These are phyloP conservation scores for Pyricularia pennisetigena DNA, from an alignment of 2,329 filamentous ascomycete genomes.

Conservation along the genomic window DNA sequence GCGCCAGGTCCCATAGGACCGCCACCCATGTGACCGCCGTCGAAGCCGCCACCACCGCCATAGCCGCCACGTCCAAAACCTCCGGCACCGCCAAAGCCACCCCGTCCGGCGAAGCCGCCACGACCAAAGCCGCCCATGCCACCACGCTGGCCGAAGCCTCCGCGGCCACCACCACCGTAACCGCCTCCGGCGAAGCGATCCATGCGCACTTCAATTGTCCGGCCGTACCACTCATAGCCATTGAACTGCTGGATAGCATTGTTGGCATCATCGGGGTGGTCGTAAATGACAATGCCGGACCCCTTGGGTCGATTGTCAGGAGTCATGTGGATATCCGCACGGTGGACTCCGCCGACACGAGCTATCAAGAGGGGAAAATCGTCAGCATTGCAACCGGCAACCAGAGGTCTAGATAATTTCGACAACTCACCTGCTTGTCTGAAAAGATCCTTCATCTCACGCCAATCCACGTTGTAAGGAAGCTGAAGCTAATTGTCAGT, in stretches of 20 bases:
- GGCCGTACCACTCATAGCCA: slow-evolving; percentile 96
- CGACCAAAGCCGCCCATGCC: slow-evolving; percentile 44
- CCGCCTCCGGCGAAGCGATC: slow-evolving; percentile 72
- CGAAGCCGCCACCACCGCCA: slow-evolving; percentile 36
- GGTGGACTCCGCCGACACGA: slow-evolving; percentile 70
- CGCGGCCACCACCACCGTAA: slow-evolving; percentile 37
- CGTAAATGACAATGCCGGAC: slow-evolving; percentile 93
- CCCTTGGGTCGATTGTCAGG: slow-evolving; percentile 92
- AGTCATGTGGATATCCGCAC: slow-evolving; percentile 88
- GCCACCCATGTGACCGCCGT: slow-evolving; percentile 33
- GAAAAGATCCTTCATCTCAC: slow-evolving; percentile 97
- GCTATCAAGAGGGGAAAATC: slow-evolving; percentile 20
- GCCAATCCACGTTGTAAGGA: slow-evolving; percentile 95
- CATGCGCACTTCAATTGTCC: slow-evolving; percentile 86
- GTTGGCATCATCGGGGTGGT: slow-evolving; percentile 86
- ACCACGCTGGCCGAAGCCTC: slow-evolving; percentile 48
- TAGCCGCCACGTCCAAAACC: slow-evolving; percentile 36
- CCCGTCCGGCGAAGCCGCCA: slow-evolving; percentile 36
- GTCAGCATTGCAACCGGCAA: background rate
- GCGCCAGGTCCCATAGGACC: slow-evolving; percentile 31
- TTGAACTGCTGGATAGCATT: slow-evolving; percentile 97
- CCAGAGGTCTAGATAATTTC: background rate
- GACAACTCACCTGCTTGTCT: slow-evolving; percentile 80
- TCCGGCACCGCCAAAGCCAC: slow-evolving; percentile 29
- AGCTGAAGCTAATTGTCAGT: slow-evolving; percentile 50